Conservation (phyloP, 2,329 filamentous ascomycete species). For the Xylaria sp. region DNA sequence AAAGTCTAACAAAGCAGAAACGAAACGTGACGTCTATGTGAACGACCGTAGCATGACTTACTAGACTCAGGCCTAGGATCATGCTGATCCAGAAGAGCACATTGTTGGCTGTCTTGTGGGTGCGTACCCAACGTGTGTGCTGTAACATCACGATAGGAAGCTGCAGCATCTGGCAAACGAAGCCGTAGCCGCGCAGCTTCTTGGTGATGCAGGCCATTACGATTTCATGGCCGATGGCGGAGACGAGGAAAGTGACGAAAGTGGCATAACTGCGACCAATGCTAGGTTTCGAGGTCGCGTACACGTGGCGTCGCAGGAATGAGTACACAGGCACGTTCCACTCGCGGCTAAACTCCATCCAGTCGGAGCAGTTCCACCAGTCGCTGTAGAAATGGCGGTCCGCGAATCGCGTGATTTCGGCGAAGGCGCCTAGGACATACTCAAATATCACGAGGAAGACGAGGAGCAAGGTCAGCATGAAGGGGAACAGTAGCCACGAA, state of each 20-base stretch:
- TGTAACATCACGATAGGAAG: conserved; percentile 94
- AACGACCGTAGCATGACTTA: conserved; percentile 56
- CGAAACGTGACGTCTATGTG: neutral
- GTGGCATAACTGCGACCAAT: conserved; percentile 84
- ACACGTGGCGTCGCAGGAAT: conserved; percentile 94
- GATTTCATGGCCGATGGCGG: conserved; percentile 89
- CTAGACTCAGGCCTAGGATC: conserved; percentile 85
- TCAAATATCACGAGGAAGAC: conserved; percentile 99
- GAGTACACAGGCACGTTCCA: conserved; percentile 99
- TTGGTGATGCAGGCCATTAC: conserved; percentile 99
- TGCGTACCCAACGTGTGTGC: conserved; percentile 79
- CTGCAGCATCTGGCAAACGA: conserved; percentile 95
- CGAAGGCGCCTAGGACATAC: conserved; percentile 93
- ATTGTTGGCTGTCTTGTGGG: conserved; percentile 83
- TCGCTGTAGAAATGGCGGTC: conserved; percentile 92
- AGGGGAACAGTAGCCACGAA: conserved; percentile 91
- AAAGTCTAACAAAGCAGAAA: neutral
- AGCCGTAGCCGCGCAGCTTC: conserved; percentile 94
- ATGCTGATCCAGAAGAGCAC: conserved; percentile 92
- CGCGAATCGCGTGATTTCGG: conserved; percentile 91
- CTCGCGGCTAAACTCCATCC: conserved; percentile 95
- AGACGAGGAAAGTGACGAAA: conserved; percentile 90
- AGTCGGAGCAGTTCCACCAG: conserved; percentile 83
- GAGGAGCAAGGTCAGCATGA: conserved; percentile 94
- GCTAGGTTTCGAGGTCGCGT: conserved; percentile 80